These are phyloP conservation scores for Cylindrodendrum hubeiense DNA, from an alignment of 2,329 filamentous ascomycete species.

Conservation along the genomic window DNA sequence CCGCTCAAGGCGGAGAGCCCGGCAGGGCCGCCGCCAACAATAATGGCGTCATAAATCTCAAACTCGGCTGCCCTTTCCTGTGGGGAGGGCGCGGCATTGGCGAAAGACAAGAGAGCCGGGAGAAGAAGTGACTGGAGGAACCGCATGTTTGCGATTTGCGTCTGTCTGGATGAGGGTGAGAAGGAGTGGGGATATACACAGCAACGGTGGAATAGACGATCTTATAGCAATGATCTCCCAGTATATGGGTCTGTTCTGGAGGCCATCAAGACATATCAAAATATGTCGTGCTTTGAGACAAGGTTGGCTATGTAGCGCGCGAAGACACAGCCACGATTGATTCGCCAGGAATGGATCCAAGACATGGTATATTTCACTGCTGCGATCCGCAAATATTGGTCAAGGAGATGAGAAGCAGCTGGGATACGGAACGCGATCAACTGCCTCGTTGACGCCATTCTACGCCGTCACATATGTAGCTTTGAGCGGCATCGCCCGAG, in stretches of 20 bases:
- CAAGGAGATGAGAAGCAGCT: background rate
- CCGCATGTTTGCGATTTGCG: constrained; percentile 29
- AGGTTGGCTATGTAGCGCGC: background rate
- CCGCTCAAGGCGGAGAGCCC: constrained; percentile 67
- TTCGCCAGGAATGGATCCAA: background rate
- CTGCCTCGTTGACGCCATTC: background rate
- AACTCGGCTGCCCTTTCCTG: background rate
- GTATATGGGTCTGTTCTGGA: background rate
- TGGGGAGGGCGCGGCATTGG: constrained; percentile 31
- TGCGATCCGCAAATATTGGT: background rate
- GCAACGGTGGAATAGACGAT: background rate
- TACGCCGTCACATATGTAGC: background rate
- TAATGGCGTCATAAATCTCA: constrained; percentile 64
- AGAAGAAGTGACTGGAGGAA: constrained; percentile 26
- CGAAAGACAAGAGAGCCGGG: constrained; percentile 26
- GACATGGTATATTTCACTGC: background rate
- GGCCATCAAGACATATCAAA: background rate
- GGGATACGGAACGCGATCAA: background rate
- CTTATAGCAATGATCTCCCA: background rate
- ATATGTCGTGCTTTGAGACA: background rate
- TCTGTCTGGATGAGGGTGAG: background rate
- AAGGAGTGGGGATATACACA: background rate
- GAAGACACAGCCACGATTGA: background rate
- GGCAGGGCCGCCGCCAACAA: constrained; percentile 69
- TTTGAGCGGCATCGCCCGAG: background rate